These are phyloP conservation scores for Leccinum subtestaceum DNA, from an alignment of 768 basidiomycete genomes.

Conservation along the genomic window DNA sequence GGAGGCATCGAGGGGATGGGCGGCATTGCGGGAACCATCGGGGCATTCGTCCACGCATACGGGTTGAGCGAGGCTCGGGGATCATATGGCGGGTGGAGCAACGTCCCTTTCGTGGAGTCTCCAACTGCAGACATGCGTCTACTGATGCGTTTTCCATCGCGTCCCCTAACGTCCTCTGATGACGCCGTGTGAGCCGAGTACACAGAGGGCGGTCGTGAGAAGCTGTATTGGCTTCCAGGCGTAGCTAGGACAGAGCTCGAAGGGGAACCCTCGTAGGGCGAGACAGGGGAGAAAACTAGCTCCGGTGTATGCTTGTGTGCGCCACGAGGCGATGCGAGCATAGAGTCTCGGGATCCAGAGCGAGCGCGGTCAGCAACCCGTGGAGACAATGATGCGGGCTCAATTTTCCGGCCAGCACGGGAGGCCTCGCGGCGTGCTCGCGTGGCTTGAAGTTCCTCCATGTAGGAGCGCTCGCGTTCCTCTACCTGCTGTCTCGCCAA, in stretches of 20 bases:
- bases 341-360: constrained; percentile 37
- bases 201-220: constrained; percentile 54
- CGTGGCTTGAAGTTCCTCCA: constrained; percentile 60
- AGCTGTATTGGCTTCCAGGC: constrained; percentile 35
- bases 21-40: constrained; percentile 27
- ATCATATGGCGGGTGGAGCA: constrained; percentile 27
- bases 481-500: constrained; percentile 37
- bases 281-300: constrained; percentile 35
- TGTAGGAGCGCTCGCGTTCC: constrained; percentile 52
- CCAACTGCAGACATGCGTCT: constrained; percentile 43
- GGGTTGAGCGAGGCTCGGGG: constrained; percentile 26
- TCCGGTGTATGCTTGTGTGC: constrained; percentile 49
- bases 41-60: constrained; percentile 26
- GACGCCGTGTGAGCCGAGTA: constrained; percentile 54
- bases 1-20: constrained; percentile 39
- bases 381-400: constrained; percentile 21
- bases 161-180: constrained; percentile 51
- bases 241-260: constrained; percentile 45
- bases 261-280: constrained; percentile 45
- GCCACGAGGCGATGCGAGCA: constrained; percentile 21
- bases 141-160: constrained; percentile 35
- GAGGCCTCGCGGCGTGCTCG: constrained; percentile 58
- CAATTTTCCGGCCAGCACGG: constrained; percentile 42
- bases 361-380: constrained; percentile 33
- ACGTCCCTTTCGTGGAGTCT: constrained; percentile 32